Conservation (phyloP, 257 asterid genomes). For the Gynochthodes officinalis region DNA sequence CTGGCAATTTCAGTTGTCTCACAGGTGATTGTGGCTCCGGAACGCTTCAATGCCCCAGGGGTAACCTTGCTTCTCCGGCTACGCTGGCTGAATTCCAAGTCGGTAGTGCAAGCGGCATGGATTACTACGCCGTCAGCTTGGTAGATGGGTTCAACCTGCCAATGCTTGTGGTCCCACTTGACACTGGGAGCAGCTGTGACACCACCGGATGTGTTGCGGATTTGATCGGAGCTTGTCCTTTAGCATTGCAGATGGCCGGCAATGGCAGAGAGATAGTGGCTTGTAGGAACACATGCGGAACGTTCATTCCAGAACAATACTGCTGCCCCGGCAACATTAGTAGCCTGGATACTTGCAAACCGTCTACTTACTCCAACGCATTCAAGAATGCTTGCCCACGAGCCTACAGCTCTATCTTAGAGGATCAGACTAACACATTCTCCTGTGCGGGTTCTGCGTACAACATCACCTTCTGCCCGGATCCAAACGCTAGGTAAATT, state of each 20-base stretch:
- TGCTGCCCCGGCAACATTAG: slow-evolving; percentile 77
- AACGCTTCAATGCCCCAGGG: slow-evolving; percentile 55
- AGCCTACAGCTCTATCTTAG: slow-evolving; percentile 87
- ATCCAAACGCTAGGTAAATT: slow-evolving; percentile 72
- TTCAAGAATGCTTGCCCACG: slow-evolving; percentile 80
- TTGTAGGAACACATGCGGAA: slow-evolving; percentile 86
- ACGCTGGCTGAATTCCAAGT: slow-evolving; percentile 84
- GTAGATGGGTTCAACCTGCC: slow-evolving; percentile 91
- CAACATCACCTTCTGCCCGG: slow-evolving; percentile 65
- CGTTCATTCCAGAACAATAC: slow-evolving; percentile 54
- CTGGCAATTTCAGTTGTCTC: too few relatives aligned
- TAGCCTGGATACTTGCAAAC: slow-evolving; percentile 58
- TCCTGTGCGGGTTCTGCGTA: slow-evolving; percentile 63
- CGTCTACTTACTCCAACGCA: slow-evolving; percentile 49
- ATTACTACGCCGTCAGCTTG: slow-evolving; percentile 77
- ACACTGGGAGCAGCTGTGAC: slow-evolving; percentile 58
- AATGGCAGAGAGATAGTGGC: slow-evolving; percentile 48
- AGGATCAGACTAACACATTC: slow-evolving; percentile 65
- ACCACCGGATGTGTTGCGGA: slow-evolving; percentile 61
- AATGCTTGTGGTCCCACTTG: slow-evolving; percentile 78
- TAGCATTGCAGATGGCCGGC: slow-evolving; percentile 56
- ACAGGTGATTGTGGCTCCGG: slow-evolving; percentile 98
- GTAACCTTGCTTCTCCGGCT: slow-evolving; percentile 57
- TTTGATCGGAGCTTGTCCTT: slow-evolving; percentile 67
- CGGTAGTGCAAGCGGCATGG: slow-evolving; percentile 61